Conservation (phyloP, 2,329 filamentous ascomycete genomes). For the Trichoderma brevicompactum region DNA sequence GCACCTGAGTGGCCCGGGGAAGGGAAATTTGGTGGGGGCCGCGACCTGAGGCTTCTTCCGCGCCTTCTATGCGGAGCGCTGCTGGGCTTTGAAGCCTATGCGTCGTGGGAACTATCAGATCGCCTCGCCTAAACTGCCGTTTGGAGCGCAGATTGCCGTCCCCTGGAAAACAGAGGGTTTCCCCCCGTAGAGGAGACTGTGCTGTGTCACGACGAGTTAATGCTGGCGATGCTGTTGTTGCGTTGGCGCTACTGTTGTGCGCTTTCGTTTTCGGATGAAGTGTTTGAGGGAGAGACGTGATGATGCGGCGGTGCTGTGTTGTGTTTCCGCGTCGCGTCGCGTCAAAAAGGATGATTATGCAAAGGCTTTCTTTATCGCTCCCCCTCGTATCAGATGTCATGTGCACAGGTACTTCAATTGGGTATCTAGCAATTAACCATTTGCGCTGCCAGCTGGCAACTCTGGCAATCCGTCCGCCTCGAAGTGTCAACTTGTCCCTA, state of each 20-base stretch:
- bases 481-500: background rate
- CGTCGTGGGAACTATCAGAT: too few species aligned
- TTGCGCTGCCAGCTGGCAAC: background rate
- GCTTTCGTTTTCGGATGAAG: background rate
- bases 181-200: too few species aligned
- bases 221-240: too few species aligned
- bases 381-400: too few species aligned
- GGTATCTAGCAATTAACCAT: background rate
- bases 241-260: too few species aligned
- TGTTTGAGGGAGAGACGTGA: background rate
- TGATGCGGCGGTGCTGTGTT: background rate
- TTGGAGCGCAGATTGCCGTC: too few species aligned
- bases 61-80: slow-evolving; percentile 2
- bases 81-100: too few species aligned
- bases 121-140: too few species aligned
- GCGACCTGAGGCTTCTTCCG: slow-evolving; percentile 2
- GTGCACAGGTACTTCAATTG: too few species aligned
- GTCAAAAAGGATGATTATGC: background rate
- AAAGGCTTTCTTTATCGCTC: background rate
- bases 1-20: slow-evolving; percentile 16
- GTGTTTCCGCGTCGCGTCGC: background rate
- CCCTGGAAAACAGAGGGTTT: too few species aligned
- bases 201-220: too few species aligned
- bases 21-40: slow-evolving; percentile 10
- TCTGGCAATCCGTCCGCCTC: background rate